Evolutionary conservation across 805 yeast genomes (phyloP), one percentile per base, ranked within the genome.

Genomic region (Kregervanrija pseudodelftensis): DNA sequence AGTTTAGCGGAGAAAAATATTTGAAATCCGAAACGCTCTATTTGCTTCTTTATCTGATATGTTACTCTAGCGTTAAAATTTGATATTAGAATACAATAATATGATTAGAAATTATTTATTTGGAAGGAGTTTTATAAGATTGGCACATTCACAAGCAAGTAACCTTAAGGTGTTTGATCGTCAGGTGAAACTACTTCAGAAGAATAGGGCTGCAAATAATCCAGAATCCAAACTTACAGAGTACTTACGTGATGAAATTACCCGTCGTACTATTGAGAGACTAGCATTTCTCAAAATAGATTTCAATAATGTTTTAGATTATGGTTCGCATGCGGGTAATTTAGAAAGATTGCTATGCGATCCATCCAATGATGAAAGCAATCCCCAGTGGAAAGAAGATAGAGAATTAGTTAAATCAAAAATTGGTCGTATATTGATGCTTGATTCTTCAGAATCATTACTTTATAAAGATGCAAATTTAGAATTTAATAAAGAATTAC

Each of bases 241-340:
- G 51, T 87, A 85, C 55, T 63, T 87, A 22, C 69, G 89, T 36
- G 80, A 82, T 55, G 93, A 85, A 58, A 77, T 85, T 8, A 89
- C 93, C 1, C 57, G 69, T 17, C 74, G 85, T 42, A 80, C 89
- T 9, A 77, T 85, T 22, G 95, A 86, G 50, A 70, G 95, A 50
- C 62, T 87, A 42, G 80, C 88, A 2, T 82, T 85, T 60, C 74
- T 87, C 40, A 79, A 83, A 39, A 69, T 89, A 40, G 73, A 74
- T 16, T 80, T 85, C 53, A 67, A 73, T 14, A 67, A 68, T 15
- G 73, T 82, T 33, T 63, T 86, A 46, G 95, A 87, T 58, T 73
- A 84, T 46, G 95, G 95, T 3, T 72, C 82, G 10, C 79, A 85
- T 39, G 71, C 81, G 43, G 95, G 95, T 1, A 80, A 78, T 58